phyloP scores from a whole-genome alignment of 306 rosid genomes.

The Cicer bijugum region DNA sequence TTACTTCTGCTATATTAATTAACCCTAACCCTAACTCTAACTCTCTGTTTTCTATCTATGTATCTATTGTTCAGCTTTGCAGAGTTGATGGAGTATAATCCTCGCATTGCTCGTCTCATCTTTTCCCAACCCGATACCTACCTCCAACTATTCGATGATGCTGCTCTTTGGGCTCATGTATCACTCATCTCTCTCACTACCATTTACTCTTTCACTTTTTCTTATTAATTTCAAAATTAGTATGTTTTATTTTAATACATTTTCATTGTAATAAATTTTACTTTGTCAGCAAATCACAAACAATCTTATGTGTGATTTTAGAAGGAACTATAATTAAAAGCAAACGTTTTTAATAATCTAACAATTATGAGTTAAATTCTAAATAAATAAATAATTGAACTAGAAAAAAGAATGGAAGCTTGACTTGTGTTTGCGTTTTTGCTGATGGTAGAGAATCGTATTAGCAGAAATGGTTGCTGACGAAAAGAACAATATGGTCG shows the following conservation, averaged over 20 bases:
- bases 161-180: conserved; percentile 84
- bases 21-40: not conserved
- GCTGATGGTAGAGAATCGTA: conserved; percentile 56
- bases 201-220: not conserved
- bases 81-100: conserved; percentile 72
- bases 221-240: not conserved
- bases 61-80: conserved; percentile 56
- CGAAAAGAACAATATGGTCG: conserved; percentile 43
- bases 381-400: not conserved
- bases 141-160: conserved; percentile 73
- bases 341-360: no score
- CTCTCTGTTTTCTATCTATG: not conserved
- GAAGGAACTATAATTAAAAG: no score
- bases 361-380: no score
- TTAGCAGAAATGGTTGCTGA: conserved; percentile 59
- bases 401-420: conserved; percentile 6
- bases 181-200: not conserved
- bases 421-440: conserved; percentile 39
- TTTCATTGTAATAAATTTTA: no score
- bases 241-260: no score
- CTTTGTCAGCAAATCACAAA: no score
- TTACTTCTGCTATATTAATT: not conserved
- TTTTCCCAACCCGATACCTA: conserved; percentile 65
- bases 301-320: no score
- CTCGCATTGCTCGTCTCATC: conserved; percentile 63